Base-by-base conservation (phyloP, 139 green algal genomes). In the Ettlia oleoabundans region DNA sequence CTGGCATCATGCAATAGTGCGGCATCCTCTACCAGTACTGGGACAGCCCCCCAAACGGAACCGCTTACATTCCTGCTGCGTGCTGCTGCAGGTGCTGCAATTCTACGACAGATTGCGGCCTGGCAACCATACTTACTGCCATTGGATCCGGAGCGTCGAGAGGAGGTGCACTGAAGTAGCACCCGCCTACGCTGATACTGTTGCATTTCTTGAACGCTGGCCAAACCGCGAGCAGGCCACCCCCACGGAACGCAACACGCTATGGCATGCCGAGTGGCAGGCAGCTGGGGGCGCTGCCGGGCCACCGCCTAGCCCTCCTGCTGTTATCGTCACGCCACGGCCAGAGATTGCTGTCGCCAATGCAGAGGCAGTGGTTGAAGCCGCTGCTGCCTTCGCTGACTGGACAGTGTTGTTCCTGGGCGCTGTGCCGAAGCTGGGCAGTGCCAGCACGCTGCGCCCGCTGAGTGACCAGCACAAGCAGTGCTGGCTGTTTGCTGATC, bases 211-310 rank as follows among this genome's bases (percentile, higher is more conserved):
- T 15, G 55, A 65, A 22, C 15, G 55, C 18, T 32, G 15, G 55
- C 5, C 28, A n/a, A 22, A 65, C 55, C 55, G 55, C 18, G 55
- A 65, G 55, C 55, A 65, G 55, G 55, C 55, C 21, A n/a, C 55
- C 5, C 55, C 55, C 18, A n/a, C 18, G 18, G 18, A 28, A 9
- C 5, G 5, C 15, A 65, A 65, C 55, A 65, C 21, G 55, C 55
- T 65, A 22, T 65, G 55, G 55, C 55, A 65, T n/a, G 55, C 55
- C 18, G 55, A 65, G 55, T 65, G 55, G 55, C 55, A 65, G 55
- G 55, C 55, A n/a, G 55, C 55, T 15, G 55, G 55, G 18, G 55
- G 55, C 55, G 55, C 55, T 9, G 21, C 55, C 5, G 15, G 18
- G 55, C 55, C 15, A n/a, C 55, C 55, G 55, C 47, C 47, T 10